A percentile compares a stretch with the other conserved stretches of the same genome.
Evolutionary conservation across 345 rosid genomes (phyloP).

Genomic region (Lenwebbia sp.): DNA sequence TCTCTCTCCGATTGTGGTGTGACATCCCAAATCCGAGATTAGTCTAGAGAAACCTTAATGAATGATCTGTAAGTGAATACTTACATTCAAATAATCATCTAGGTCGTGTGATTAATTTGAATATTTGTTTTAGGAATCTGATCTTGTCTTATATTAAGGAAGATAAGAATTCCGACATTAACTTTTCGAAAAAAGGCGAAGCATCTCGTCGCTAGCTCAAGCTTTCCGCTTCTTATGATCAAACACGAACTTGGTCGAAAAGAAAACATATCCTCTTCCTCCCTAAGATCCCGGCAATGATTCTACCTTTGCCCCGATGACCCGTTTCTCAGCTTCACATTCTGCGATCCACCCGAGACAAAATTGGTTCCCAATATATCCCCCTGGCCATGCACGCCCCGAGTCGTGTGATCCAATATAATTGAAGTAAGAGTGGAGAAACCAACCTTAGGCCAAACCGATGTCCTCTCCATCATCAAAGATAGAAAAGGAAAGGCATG

Average conservation of each 20-base stretch:
- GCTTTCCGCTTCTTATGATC: not conserved
- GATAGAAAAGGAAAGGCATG: not conserved
- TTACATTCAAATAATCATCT: not conserved
- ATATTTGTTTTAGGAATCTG: not conserved
- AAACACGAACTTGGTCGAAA: not conserved
- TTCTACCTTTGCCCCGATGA: not conserved
- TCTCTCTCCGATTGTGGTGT: not conserved
- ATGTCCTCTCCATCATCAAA: not conserved
- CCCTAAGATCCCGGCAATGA: not conserved
- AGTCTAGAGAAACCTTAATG: not conserved
- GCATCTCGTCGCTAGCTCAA: too few species aligned
- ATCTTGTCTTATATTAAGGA: not conserved
- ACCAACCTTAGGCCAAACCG: not conserved
- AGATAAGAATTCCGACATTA: not conserved
- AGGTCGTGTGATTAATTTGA: not conserved
- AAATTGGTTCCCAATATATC: not conserved
- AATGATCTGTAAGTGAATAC: not conserved
- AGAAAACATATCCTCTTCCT: not conserved
- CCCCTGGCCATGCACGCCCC: not conserved
- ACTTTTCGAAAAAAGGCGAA: not conserved
- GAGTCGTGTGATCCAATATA: not conserved
- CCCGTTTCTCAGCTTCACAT: not conserved
- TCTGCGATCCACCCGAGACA: not conserved
- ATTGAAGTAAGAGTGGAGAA: not conserved
- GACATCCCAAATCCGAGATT: not conserved